These are phyloP conservation scores for Blastobotrys attinorum DNA, from an alignment of 805 yeast species.

Conservation along the genomic window DNA sequence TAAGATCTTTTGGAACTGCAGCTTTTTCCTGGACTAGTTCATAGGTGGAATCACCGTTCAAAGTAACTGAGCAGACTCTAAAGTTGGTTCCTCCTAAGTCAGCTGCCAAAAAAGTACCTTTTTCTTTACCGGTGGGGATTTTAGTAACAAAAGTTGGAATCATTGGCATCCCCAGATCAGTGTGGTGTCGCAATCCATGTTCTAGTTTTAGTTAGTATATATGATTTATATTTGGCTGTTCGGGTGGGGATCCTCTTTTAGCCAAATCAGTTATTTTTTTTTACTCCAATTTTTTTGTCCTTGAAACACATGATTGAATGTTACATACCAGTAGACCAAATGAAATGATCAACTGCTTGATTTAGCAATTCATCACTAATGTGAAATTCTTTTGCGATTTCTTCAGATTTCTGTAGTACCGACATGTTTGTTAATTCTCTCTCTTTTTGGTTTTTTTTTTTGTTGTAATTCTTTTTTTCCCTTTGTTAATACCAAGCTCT, in stretches of 20 bases:
- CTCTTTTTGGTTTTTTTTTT: not conserved
- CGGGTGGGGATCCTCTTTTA: too few species aligned
- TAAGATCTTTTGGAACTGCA: constrained; percentile 69
- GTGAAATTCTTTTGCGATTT: constrained; percentile 17
- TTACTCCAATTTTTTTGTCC: too few species aligned
- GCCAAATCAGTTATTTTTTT: too few species aligned
- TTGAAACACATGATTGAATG: not conserved
- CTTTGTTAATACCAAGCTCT: too few species aligned
- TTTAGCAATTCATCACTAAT: constrained; percentile 17
- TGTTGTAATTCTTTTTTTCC: too few species aligned
- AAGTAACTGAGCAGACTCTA: constrained; percentile 80
- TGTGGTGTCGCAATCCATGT: constrained; percentile 23
- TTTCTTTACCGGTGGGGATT: constrained; percentile 79
- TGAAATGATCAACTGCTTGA: constrained; percentile 20
- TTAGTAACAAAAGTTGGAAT: constrained; percentile 85
- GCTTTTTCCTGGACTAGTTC: constrained; percentile 65
- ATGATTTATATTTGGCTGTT: not conserved
- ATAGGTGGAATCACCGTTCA: constrained; percentile 60
- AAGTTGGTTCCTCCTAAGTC: constrained; percentile 96
- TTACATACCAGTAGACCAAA: constrained; percentile 12
- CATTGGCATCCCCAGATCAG: constrained; percentile 45
- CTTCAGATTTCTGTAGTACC: constrained; percentile 7
- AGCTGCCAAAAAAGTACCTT: constrained; percentile 78
- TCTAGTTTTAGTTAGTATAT: constrained; percentile 17
- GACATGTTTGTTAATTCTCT: not conserved